Conservation (phyloP, 1,284 basidiomycete species). For the Fistulinella cinereoalba region DNA sequence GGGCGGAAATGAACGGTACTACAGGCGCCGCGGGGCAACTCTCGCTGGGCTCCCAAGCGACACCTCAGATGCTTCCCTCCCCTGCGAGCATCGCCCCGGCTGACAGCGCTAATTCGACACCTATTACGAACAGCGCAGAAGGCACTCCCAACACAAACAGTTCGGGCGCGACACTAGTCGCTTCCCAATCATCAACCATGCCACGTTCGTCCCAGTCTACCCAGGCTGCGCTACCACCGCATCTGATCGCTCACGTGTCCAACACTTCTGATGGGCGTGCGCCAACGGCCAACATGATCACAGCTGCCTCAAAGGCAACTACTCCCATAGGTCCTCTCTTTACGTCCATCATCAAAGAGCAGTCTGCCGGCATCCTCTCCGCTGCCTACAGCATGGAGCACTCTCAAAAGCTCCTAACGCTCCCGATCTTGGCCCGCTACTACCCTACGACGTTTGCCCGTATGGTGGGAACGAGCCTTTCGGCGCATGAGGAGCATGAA, state of each 20-base stretch:
- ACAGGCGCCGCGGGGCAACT: conserved; percentile 37
- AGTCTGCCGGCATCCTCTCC: conserved; percentile 43
- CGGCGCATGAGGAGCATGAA: conserved; percentile 64
- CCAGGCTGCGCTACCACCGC: conserved; percentile 28
- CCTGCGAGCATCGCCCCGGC: conserved; percentile 62
- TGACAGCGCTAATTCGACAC: conserved; percentile 72
- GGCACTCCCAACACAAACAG: conserved; percentile 44
- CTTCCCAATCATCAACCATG: conserved; percentile 27
- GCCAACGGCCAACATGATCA: conserved; percentile 27
- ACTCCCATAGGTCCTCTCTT: conserved; percentile 27
- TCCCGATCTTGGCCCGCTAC: conserved; percentile 60
- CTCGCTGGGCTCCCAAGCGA: conserved; percentile 42
- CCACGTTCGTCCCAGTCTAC: conserved; percentile 25
- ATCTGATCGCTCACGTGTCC: conserved; percentile 30
- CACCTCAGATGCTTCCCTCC: conserved; percentile 71
- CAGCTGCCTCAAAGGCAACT: conserved; percentile 32
- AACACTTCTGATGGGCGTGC: conserved; percentile 30
- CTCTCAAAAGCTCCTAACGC: conserved; percentile 54
- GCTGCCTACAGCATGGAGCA: conserved; percentile 47
- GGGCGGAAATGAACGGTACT: conserved; percentile 35
- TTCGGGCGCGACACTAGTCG: conserved; percentile 25
- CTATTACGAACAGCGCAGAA: conserved; percentile 49
- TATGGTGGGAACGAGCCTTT: conserved; percentile 61
- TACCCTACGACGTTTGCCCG: conserved; percentile 73
- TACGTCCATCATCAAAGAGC: conserved; percentile 47